A percentile compares a stretch with the other conserved stretches of the same genome.
Conservation (phyloP, 2,329 filamentous ascomycete genomes). For the Penicillium corylophilum region DNA sequence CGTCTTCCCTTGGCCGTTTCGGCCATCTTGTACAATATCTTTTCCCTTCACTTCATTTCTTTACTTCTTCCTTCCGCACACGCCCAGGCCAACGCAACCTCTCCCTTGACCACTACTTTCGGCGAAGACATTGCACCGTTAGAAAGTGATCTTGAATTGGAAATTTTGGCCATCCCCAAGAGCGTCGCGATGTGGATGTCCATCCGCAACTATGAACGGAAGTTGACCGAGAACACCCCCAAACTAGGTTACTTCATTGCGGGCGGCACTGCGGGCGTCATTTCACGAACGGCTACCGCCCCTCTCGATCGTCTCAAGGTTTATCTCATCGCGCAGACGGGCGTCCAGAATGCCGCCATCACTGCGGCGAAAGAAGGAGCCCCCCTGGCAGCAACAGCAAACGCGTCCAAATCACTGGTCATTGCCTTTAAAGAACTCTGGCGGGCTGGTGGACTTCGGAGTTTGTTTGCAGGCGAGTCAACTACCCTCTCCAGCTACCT, state of each 20-base stretch:
- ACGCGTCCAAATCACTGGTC: slow-evolving; percentile 67
- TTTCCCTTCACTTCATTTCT: slow-evolving; percentile 35
- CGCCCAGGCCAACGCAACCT: slow-evolving; percentile 30
- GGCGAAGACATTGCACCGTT: slow-evolving; percentile 31
- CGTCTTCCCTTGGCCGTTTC: slow-evolving; percentile 34
- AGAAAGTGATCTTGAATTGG: slow-evolving; percentile 40
- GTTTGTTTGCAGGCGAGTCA: slow-evolving; percentile 82
- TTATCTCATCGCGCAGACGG: slow-evolving; percentile 90
- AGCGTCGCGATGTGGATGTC: slow-evolving; percentile 46
- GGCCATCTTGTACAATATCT: slow-evolving; percentile 36
- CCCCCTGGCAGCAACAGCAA: slow-evolving; percentile 62
- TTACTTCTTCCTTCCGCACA: slow-evolving; percentile 33
- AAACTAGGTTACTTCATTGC: slow-evolving; percentile 90
- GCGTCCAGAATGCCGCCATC: slow-evolving; percentile 57
- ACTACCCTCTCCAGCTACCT: not conserved
- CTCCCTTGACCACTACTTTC: slow-evolving; percentile 26
- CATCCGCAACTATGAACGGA: slow-evolving; percentile 44
- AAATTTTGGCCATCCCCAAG: slow-evolving; percentile 44
- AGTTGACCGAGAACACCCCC: slow-evolving; percentile 48
- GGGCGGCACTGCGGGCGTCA: slow-evolving; percentile 88
- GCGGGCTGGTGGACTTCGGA: slow-evolving; percentile 79
- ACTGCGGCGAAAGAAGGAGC: slow-evolving; percentile 69
- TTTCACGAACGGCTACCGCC: slow-evolving; percentile 92
- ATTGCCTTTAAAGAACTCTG: slow-evolving; percentile 77
- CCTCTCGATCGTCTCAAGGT: slow-evolving; percentile 97